Evolutionary conservation across 495 filamentous ascomycete genomes (phyloP).

Genomic region (Emericellopsis terricola): DNA sequence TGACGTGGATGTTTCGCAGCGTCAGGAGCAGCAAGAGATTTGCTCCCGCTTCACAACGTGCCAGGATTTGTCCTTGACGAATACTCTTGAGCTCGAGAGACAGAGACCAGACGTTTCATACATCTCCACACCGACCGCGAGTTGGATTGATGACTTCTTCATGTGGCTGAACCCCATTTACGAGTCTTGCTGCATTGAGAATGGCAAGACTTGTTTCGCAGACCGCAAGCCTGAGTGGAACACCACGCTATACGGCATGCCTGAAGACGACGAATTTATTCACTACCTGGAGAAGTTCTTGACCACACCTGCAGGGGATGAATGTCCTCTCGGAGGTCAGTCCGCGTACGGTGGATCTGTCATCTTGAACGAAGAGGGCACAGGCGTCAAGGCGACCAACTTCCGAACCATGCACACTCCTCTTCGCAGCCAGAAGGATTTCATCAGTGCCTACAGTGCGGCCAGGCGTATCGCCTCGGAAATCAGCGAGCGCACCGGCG

Average conservation of each 20-base stretch:
- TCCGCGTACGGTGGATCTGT: slow-evolving; percentile 77
- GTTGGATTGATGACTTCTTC: slow-evolving; percentile 94
- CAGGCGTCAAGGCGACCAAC: slow-evolving; percentile 61
- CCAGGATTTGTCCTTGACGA: slow-evolving; percentile 63
- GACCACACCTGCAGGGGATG: slow-evolving; percentile 54
- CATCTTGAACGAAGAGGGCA: slow-evolving; percentile 47
- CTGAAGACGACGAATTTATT: slow-evolving; percentile 76
- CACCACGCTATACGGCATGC: slow-evolving; percentile 75
- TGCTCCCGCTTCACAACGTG: slow-evolving; percentile 88
- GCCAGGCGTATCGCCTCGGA: slow-evolving; percentile 74
- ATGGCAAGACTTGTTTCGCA: slow-evolving; percentile 53
- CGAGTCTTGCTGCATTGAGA: slow-evolving; percentile 57
- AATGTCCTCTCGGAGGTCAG: slow-evolving; percentile 73
- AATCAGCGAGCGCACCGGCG: slow-evolving; percentile 45
- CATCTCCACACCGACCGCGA: slow-evolving; percentile 78
- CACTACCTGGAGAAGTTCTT: slow-evolving; percentile 73
- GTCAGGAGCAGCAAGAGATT: slow-evolving; percentile 60
- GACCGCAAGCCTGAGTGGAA: slow-evolving; percentile 68
- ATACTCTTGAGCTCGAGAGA: slow-evolving; percentile 78
- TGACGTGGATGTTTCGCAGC: slow-evolving; percentile 56
- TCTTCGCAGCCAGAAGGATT: slow-evolving; percentile 75
- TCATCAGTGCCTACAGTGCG: slow-evolving; percentile 75
- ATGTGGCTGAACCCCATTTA: slow-evolving; percentile 82
- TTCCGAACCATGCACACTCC: slow-evolving; percentile 84
- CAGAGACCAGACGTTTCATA: slow-evolving; percentile 83